These are phyloP conservation scores for Vitis cinerea DNA, from an alignment of 164 flowering plant genomes.

Conservation along the genomic window DNA sequence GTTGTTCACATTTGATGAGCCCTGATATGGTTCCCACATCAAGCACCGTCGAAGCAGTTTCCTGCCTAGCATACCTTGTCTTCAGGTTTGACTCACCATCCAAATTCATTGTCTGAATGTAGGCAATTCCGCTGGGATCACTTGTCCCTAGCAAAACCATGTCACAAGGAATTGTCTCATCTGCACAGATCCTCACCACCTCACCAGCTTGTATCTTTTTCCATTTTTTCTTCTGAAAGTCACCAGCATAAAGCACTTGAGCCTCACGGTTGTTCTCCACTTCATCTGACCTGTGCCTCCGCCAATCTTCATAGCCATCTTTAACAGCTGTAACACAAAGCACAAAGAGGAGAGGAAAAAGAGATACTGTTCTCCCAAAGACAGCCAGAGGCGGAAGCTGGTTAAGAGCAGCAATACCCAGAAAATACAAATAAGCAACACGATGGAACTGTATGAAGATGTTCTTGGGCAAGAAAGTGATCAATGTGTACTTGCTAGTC, in stretches of 20 bases:
- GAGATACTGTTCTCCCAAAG: conserved; percentile 92
- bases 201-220: conserved; percentile 78
- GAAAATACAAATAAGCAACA: conserved; percentile 84
- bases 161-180: conserved; percentile 88
- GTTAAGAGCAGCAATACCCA: conserved; percentile 87
- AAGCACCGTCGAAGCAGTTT: conserved; percentile 49
- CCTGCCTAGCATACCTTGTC: conserved; percentile 93
- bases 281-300: conserved; percentile 85
- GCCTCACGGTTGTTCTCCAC: conserved; percentile 82
- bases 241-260: conserved; percentile 55
- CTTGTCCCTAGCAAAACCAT: conserved; percentile 81
- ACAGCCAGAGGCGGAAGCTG: conserved; percentile 98
- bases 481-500: conserved; percentile 80
- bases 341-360: conserved; percentile 87
- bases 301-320: conserved; percentile 97
- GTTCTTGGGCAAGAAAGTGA: conserved; percentile 88
- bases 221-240: conserved; percentile 60
- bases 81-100: conserved; percentile 94
- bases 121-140: conserved; percentile 88
- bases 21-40: conserved; percentile 57
- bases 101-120: conserved; percentile 89
- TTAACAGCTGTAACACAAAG: conserved; percentile 86
- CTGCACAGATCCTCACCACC: conserved; percentile 64
- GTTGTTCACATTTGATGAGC: conserved; percentile 81
- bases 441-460: conserved; percentile 90